These are phyloP conservation scores for Endocalyx cinctus DNA, from an alignment of 2,329 filamentous ascomycete genomes.

Conservation along the genomic window DNA sequence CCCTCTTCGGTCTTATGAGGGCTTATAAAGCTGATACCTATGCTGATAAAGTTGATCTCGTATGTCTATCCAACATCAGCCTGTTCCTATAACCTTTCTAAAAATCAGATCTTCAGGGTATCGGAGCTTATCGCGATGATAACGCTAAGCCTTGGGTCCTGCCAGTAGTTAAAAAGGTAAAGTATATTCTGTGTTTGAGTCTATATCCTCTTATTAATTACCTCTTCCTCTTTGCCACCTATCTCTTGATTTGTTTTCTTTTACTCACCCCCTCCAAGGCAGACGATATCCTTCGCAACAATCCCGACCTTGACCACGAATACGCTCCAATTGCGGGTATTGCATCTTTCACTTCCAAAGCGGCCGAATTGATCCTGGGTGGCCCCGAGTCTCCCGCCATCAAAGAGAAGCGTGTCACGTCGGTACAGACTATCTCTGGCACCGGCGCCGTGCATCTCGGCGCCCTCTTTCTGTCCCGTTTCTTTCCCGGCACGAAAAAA, in stretches of 20 bases:
- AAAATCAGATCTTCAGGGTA: too few species aligned
- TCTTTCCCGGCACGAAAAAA: slow-evolving; percentile 71
- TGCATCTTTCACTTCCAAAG: slow-evolving; percentile 78
- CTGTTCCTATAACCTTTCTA: neutral
- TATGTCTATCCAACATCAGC: slow-evolving; percentile 38
- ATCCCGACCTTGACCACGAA: slow-evolving; percentile 93
- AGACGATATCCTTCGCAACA: slow-evolving; percentile 80
- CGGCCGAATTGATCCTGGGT: slow-evolving; percentile 85
- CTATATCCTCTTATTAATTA: slow-evolving; percentile 18
- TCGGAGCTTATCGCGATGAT: slow-evolving; percentile 93
- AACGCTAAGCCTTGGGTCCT: slow-evolving; percentile 96
- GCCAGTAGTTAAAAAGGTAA: slow-evolving; percentile 94
- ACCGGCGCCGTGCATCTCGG: slow-evolving; percentile 94
- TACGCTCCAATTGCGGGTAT: slow-evolving; percentile 95
- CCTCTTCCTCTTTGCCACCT: neutral
- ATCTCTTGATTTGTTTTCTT: slow-evolving; percentile 1
- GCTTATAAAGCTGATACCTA: slow-evolving; percentile 77
- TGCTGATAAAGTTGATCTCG: slow-evolving; percentile 85
- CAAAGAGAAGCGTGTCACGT: slow-evolving; percentile 73
- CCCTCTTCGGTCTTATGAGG: slow-evolving; percentile 87
- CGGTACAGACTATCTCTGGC: slow-evolving; percentile 92
- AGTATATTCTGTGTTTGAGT: too few species aligned
- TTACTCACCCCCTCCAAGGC: slow-evolving; percentile 52
- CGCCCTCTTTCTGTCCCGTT: slow-evolving; percentile 87
- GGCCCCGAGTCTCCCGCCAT: slow-evolving; percentile 70